phyloP scores from a whole-genome alignment of 768 basidiomycete genomes.

The Lactarius hengduanensis region DNA sequence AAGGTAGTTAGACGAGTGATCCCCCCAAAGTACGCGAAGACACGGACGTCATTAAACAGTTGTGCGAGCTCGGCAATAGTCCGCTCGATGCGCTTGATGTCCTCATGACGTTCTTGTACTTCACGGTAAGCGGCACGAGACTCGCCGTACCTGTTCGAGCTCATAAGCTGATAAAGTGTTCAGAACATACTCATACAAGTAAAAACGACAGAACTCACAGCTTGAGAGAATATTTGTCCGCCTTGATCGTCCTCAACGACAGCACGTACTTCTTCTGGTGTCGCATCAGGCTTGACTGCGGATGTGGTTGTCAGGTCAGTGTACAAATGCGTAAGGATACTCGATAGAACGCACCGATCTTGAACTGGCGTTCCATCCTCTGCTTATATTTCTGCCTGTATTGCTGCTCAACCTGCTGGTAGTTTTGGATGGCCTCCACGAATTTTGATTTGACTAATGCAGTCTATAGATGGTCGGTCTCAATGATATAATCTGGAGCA shows the following conservation, averaged over 20 bases:
- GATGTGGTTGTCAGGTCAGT: not conserved
- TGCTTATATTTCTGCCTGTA: constrained; percentile 61
- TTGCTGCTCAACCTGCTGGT: constrained; percentile 74
- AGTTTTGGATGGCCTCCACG: constrained; percentile 71
- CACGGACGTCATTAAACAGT: constrained; percentile 87
- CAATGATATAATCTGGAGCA: not conserved
- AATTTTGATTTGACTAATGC: constrained; percentile 65
- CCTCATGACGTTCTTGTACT: constrained; percentile 96
- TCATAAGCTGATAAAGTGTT: constrained; percentile 61
- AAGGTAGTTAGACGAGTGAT: constrained; percentile 7
- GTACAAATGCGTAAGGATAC: not conserved
- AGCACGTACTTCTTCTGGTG: constrained; percentile 71
- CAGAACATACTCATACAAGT: not conserved
- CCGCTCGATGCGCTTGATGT: constrained; percentile 92
- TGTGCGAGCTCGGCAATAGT: constrained; percentile 92
- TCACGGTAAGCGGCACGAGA: constrained; percentile 90
- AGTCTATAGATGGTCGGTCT: constrained; percentile 40
- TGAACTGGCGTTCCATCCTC: constrained; percentile 72
- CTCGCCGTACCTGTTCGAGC: constrained; percentile 86
- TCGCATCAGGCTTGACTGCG: constrained; percentile 83
- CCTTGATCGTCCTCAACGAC: constrained; percentile 64
- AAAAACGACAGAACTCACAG: constrained; percentile 41
- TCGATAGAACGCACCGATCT: constrained; percentile 54
- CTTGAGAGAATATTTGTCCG: constrained; percentile 77
- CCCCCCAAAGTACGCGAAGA: not conserved